Conservation (phyloP, 805 yeast genomes). For the Jamesozyma lodderae region DNA sequence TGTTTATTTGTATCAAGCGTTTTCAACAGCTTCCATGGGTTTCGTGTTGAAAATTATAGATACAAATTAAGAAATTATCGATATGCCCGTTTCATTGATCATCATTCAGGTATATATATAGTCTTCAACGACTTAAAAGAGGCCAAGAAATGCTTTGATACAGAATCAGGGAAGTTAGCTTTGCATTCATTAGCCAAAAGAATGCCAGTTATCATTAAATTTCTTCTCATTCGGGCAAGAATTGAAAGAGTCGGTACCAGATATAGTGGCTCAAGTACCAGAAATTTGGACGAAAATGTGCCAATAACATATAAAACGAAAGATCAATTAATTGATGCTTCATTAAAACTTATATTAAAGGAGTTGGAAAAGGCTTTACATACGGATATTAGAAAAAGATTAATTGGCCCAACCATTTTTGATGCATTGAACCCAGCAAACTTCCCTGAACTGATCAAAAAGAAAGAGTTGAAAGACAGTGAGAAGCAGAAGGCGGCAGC, state of each 20-base stretch:
- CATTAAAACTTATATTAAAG: constrained; percentile 46
- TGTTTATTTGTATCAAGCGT: constrained; percentile 44
- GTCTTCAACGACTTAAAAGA: constrained; percentile 44
- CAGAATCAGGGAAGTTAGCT: constrained; percentile 20
- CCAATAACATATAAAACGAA: constrained; percentile 10
- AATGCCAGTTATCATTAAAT: constrained; percentile 18
- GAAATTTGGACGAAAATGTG: neutral
- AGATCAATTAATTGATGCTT: constrained; percentile 44
- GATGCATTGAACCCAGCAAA: constrained; percentile 50
- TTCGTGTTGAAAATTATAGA: constrained; percentile 55
- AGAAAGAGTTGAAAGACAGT: constrained; percentile 27
- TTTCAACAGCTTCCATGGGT: constrained; percentile 44
- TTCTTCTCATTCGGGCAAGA: constrained; percentile 15
- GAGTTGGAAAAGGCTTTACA: constrained; percentile 57
- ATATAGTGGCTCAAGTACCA: neutral
- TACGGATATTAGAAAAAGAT: constrained; percentile 65
- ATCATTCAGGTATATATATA: constrained; percentile 56
- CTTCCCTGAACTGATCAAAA: constrained; percentile 41
- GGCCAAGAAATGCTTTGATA: constrained; percentile 20
- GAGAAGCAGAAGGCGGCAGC: constrained; percentile 10
- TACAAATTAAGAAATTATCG: constrained; percentile 47
- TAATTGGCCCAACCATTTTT: constrained; percentile 60
- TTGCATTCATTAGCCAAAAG: constrained; percentile 17
- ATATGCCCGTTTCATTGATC: constrained; percentile 59
- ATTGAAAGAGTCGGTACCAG: neutral